Conservation (phyloP, 2,329 filamentous ascomycete genomes). For the Fusarium palustre region DNA sequence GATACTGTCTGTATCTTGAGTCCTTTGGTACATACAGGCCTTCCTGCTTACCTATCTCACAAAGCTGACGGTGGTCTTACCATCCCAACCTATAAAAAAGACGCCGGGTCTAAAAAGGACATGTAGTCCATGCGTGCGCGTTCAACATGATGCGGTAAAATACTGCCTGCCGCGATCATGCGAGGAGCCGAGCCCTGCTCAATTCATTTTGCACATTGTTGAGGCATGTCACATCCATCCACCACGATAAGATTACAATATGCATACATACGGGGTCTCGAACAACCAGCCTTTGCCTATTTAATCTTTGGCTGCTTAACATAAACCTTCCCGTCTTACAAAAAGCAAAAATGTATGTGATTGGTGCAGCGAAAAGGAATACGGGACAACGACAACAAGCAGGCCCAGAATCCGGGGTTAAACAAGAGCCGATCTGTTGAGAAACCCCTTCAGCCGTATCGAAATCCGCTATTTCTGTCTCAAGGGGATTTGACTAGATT, state of each 20-base stretch:
- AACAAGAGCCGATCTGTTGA: conserved; percentile 25
- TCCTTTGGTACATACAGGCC: not conserved
- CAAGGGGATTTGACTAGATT: not conserved
- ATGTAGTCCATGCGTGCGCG: not conserved
- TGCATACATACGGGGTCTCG: conserved; percentile 14
- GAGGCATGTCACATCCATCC: conserved; percentile 12
- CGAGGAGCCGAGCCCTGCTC: conserved; percentile 7
- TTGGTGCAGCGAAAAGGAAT: conserved; percentile 22
- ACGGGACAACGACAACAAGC: conserved; percentile 5
- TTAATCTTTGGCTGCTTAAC: conserved; percentile 10
- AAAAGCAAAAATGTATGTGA: conserved; percentile 21
- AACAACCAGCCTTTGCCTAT: conserved; percentile 1
- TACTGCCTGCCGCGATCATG: not conserved
- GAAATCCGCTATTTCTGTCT: conserved; percentile 3
- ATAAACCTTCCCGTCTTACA: not conserved
- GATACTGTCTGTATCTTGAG: not conserved
- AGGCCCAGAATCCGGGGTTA: conserved; percentile 19
- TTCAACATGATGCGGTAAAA: not conserved
- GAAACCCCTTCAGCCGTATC: conserved; percentile 13
- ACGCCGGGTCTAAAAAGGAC: not conserved
- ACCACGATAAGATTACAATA: conserved; percentile 20
- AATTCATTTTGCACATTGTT: conserved; percentile 8
- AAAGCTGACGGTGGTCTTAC: not conserved
- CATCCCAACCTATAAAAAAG: not conserved
- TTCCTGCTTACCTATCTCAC: not conserved